Base-by-base conservation (phyloP, 257 asterid species). In the Petunia secreta region DNA sequence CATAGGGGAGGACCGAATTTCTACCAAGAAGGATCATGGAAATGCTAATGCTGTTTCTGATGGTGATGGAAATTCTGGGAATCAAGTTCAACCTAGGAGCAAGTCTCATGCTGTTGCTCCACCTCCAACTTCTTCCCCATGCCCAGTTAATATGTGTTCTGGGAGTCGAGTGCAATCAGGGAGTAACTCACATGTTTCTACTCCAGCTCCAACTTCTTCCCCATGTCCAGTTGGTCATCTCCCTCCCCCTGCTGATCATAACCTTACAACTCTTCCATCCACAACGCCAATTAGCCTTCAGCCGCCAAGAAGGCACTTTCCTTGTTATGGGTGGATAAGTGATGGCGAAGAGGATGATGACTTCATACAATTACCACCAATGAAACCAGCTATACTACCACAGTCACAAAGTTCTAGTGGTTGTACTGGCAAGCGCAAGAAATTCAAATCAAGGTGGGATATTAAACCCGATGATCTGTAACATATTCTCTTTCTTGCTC, bases 261-360 rank as follows among this genome's bases (percentile, higher is more conserved):
- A 8, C 37, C 43, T 78, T 3, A 44, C 62, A 38, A 37, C 5
- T 40, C 48, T 54, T 79, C 83, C 79, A 58, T 59, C 60, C 44
- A 38, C 81, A 44, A 63, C 59, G 39, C 79, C 74, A 37, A 73
- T 63, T 62, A 25, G 62, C 25, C 34, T 53, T 69, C 82, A 54
- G 40, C 69, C 83, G 48, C 60, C 83, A 50, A 66, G 67, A 34
- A 80, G 74, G 55, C 41, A 10, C 48, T 43, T 57, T 41, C 83
- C 83, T 46, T 71, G 80, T 63, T 73, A 80, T 73, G 83, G 83
- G 38, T 80, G 83, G 83, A 71, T 80, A n/a, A 60, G n/a, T 11
- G 83, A 80, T 1, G 59, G 13, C 16, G 83, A 80, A 34, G 75
- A 80, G 37, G 80, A 80, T 3, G 63, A 34, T 4, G 83, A 80